phyloP scores from a whole-genome alignment of 768 basidiomycete genomes.

The Erythrobasidium yunnanense region DNA sequence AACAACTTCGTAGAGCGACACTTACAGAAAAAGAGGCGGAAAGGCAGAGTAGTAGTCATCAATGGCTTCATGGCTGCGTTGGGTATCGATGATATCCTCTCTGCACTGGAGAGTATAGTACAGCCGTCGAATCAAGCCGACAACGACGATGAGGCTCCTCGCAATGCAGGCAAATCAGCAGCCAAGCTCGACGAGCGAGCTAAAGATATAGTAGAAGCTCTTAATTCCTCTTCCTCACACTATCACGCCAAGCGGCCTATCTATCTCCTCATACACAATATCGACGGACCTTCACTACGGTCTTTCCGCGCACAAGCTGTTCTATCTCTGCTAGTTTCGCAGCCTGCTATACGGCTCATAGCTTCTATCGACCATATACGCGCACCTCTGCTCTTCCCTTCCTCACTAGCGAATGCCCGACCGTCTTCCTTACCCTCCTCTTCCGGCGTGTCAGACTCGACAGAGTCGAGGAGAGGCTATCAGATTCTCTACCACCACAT shows the following conservation, averaged over 20 bases:
- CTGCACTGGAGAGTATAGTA: constrained; percentile 27
- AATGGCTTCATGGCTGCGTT: constrained; percentile 68
- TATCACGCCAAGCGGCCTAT: constrained; percentile 47
- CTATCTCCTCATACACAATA: constrained; percentile 76
- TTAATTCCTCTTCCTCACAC: constrained; percentile 48
- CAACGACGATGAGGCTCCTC: neutral
- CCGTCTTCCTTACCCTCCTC: neutral
- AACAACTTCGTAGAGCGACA: constrained; percentile 59
- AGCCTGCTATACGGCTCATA: constrained; percentile 65
- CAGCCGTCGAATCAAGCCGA: neutral
- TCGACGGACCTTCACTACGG: constrained; percentile 66
- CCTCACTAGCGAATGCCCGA: constrained; percentile 42
- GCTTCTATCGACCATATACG: constrained; percentile 81
- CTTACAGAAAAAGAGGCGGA: constrained; percentile 45
- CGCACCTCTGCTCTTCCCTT: constrained; percentile 71
- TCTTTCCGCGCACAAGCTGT: constrained; percentile 53
- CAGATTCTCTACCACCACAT: constrained; percentile 80
- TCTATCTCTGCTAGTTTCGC: constrained; percentile 61
- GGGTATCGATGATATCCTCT: constrained; percentile 54
- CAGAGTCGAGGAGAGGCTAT: constrained; percentile 29
- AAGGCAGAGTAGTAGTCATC: constrained; percentile 62
- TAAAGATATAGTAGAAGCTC: constrained; percentile 40
- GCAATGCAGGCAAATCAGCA: neutral
- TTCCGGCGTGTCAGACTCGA: neutral
- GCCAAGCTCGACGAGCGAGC: constrained; percentile 65